Base-by-base conservation (phyloP, 345 rosid genomes). In the Rhodamnia argentea region DNA sequence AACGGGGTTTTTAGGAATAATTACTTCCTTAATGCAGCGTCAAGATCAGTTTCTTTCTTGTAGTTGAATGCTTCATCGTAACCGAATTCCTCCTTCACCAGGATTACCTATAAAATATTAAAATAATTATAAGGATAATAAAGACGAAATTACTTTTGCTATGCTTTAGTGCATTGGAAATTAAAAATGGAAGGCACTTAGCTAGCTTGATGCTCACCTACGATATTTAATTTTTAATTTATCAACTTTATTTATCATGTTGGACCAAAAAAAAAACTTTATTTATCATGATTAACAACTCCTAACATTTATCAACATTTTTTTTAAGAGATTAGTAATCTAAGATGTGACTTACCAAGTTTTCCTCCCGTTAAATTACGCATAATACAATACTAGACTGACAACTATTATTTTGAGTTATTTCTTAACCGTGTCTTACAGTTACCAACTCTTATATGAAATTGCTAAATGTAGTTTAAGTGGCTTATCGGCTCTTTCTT, bases 61-160 rank as follows among this genome's bases (percentile, higher is more conserved):
- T 92, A 91, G 89, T 92, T 91, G 91, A 93, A 92, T 10, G 92
- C 94, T 23, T 92, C 92, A 82, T 93, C 93, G 22, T 88, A 93
- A 44, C 95, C 94, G 11, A 90, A 84, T 84, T 93, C 91, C 81
- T 91, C 93, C 83, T 91, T 93, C 3, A 92, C 44, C 1, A 93
- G 88, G 62, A 83, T 87, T 8, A 91, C 92, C 92, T 91, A 62
- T 26, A 75, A 57, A 27, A 82, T 24, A 29, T 14, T 53, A 56
- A 37, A 15, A 23, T 14, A 40, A 18, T 14, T 14, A n/a, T 32
- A n/a, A 52, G 56, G 54, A 56, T 44, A 5, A 37, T 23, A 42
- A 52, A 14, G 1, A 22, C 13, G 24, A 3, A 18, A 7, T 82
- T 26, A 70, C 20, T 10, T 70, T 32, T 8, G 78, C 2, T 70